Conservation (phyloP, 768 basidiomycete species). For the Lanmaoa pseudosensibilis region DNA sequence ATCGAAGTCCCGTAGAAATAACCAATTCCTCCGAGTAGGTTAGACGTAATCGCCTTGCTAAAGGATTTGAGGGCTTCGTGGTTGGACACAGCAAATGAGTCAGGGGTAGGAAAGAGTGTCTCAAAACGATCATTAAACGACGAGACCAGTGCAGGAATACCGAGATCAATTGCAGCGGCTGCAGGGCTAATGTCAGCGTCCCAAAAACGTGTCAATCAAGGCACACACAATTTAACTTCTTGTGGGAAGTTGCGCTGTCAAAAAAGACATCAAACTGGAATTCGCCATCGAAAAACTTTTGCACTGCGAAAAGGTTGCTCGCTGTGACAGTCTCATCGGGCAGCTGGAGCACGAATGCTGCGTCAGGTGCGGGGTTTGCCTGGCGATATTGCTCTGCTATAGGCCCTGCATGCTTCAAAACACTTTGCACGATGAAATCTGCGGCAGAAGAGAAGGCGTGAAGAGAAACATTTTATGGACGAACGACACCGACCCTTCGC, state of each 20-base stretch:
- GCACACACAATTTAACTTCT: constrained; percentile 62
- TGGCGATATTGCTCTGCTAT: constrained; percentile 53
- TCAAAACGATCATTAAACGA: constrained; percentile 70
- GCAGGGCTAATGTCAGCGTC: neutral
- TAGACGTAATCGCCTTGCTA: constrained; percentile 87
- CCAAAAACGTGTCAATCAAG: neutral
- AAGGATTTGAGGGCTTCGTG: constrained; percentile 60
- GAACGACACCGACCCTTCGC: constrained; percentile 60
- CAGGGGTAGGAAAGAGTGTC: constrained; percentile 64
- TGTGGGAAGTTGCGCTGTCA: constrained; percentile 69
- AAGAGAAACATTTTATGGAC: neutral
- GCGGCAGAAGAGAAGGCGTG: neutral
- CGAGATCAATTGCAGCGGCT: constrained; percentile 68
- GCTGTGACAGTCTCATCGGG: constrained; percentile 69
- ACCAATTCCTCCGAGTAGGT: constrained; percentile 88
- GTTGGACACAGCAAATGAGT: constrained; percentile 49
- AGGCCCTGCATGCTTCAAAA: constrained; percentile 58
- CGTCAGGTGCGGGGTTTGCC: constrained; percentile 60
- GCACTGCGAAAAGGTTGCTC: constrained; percentile 84
- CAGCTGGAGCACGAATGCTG: constrained; percentile 75
- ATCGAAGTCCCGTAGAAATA: constrained; percentile 94
- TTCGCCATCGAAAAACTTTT: constrained; percentile 79
- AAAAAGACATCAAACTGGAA: constrained; percentile 92
- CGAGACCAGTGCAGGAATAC: constrained; percentile 62
- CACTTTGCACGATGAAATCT: constrained; percentile 65